Conservation (phyloP, 345 rosid genomes). For the Capsella bursapastoris region DNA sequence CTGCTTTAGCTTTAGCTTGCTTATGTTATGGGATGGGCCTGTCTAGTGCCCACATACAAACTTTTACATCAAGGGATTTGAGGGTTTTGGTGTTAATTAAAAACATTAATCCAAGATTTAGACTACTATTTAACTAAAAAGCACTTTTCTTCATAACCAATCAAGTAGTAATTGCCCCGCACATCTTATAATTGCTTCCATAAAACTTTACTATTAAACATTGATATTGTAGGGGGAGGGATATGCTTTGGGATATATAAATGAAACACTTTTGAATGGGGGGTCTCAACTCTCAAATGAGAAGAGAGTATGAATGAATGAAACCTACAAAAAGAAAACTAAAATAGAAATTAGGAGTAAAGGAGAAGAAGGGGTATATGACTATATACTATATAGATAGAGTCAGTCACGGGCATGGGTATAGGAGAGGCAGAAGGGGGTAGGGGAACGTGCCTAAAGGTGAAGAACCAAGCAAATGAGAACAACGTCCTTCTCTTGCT, state of each 20-base stretch:
- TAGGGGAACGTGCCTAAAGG: constrained; percentile 34
- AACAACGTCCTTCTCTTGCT: constrained; percentile 32
- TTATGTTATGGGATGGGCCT: no score
- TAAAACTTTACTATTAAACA: background rate
- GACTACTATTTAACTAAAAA: background rate
- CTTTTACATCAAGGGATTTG: no score
- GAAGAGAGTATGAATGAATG: background rate
- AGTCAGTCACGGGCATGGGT: constrained; percentile 42
- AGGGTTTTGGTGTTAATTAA: background rate
- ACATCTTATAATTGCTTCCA: constrained; percentile 35
- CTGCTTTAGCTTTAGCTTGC: no score
- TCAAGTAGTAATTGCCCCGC: constrained; percentile 35
- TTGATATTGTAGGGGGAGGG: background rate
- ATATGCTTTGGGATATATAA: background rate
- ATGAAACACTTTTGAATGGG: background rate
- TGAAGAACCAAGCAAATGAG: constrained; percentile 39
- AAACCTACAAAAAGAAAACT: background rate
- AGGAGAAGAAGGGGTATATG: background rate
- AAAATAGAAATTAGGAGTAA: background rate
- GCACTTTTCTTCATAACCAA: constrained; percentile 10
- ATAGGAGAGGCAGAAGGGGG: constrained; percentile 9
- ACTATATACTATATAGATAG: no score
- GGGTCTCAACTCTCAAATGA: constrained; percentile 1
- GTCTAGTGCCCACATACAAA: no score
- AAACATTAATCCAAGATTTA: background rate